Percentiles rank a stretch among this genome's conserved stretches.
Evolutionary conservation across 768 basidiomycete species (phyloP).

Genomic region (Rhizopogon rudus): DNA sequence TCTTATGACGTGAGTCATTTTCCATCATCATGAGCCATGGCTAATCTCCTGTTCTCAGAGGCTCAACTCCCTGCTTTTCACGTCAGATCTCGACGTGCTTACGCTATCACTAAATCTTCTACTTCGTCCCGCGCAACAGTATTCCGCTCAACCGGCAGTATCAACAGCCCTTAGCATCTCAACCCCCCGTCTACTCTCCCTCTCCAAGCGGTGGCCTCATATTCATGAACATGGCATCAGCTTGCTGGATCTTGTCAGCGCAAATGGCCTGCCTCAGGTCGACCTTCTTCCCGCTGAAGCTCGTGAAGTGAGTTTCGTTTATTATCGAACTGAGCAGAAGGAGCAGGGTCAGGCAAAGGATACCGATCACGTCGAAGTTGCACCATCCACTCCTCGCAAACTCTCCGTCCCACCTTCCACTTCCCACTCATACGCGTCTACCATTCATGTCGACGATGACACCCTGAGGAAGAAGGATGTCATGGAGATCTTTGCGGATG

Average conservation of each 20-base stretch:
- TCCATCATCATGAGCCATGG: conserved; percentile 2
- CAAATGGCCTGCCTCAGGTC: conserved; percentile 46
- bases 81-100: conserved; percentile 86
- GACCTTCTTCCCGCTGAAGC: conserved; percentile 67
- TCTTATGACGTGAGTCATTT: conserved; percentile 86
- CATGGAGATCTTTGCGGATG: conserved; percentile 76
- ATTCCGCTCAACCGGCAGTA: conserved; percentile 82
- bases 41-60: conserved; percentile 46
- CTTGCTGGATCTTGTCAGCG: conserved; percentile 65
- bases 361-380: conserved; percentile 35
- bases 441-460: conserved; percentile 57
- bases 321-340: conserved; percentile 61
- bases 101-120: conserved; percentile 79
- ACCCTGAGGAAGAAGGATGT: conserved; percentile 55
- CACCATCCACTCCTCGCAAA: conserved; percentile 48
- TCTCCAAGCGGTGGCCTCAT: conserved; percentile 83
- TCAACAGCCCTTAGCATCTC: conserved; percentile 80
- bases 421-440: conserved; percentile 45
- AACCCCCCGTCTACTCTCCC: conserved; percentile 72
- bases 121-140: conserved; percentile 92
- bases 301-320: conserved; percentile 75
- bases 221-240: conserved; percentile 76
- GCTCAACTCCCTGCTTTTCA: conserved; percentile 81
- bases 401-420: conserved; percentile 26
- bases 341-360: conserved; percentile 47